Conservation (phyloP, 129 eudicot genomes). For the Gnaphalium uliginosum region DNA sequence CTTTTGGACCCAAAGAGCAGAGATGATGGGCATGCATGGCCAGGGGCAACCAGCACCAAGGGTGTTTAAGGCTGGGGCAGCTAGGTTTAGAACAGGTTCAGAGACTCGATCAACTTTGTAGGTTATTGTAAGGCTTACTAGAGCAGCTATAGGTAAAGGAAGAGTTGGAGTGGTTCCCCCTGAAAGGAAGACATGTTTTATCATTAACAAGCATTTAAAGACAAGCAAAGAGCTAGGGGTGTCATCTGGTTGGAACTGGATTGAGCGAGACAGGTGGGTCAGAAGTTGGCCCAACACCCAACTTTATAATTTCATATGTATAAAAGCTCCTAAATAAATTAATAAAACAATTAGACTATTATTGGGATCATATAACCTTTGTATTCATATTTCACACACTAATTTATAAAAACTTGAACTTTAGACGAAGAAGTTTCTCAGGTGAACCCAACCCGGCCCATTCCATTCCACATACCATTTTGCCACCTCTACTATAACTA, state of each 20-base stretch:
- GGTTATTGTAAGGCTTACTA: constrained; percentile 92
- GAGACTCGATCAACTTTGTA: constrained; percentile 72
- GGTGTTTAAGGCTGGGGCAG: constrained; percentile 70
- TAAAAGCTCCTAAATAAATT: not conserved
- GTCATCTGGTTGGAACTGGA: not conserved
- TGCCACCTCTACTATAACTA: not conserved
- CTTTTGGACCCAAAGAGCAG: constrained; percentile 91
- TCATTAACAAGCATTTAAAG: not conserved
- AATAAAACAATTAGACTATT: not conserved
- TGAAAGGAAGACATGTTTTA: constrained; percentile 41
- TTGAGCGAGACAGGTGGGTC: not conserved
- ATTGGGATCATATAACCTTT: not conserved
- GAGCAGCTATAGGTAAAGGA: constrained; percentile 92
- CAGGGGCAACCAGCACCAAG: constrained; percentile 90
- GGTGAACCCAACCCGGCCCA: not conserved
- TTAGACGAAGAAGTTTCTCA: not conserved
- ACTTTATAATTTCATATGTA: not conserved
- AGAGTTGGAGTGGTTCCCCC: constrained; percentile 67
- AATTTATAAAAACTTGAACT: not conserved
- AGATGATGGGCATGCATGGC: constrained; percentile 95
- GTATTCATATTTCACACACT: not conserved
- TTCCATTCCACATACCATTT: not conserved
- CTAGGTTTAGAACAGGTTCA: constrained; percentile 60
- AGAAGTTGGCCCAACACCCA: not conserved
- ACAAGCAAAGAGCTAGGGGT: not conserved